Evolutionary conservation across 208 protist species (phyloP), one percentile per base, ranked within the genome.

Genomic region (Crithidia bombi): DNA sequence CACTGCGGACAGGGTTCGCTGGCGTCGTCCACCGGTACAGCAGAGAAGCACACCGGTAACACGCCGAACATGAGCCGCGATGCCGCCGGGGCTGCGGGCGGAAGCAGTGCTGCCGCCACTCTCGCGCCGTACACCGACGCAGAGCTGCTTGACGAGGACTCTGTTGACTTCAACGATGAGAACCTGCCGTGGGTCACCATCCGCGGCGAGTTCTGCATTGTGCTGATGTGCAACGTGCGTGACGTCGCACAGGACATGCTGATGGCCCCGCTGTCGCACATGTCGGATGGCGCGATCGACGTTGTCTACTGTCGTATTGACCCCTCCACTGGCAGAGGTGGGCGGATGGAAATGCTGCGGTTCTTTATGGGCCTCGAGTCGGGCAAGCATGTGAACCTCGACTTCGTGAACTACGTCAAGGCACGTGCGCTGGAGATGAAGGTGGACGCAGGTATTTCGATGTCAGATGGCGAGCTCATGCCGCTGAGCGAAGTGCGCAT

Each of bases 381-480:
- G 21, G 91, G 91, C 28, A 73, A 59, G 12, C 91, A 96, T 19
- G 81, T 96, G 9, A 41, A 91, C 17, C 56, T 86, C 5, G 73
- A 80, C 9, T 91, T 85, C 56, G 79, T 82, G 35, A 82, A 83
- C 65, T 96, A 96, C 68, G 69, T 96, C 14, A 96, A 94, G 72
- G 91, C 85, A 23, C 69, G 79, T 9, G 91, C 86, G 26, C 56
- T 92, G 38, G 88, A 96, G 75, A 73, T 96, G 19, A 90, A 87
- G 67, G 81, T 89, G 5, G 77, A 93, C 36, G 75, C 64, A 9
- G 87, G 86, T 30, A 80, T 90, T 32, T 74, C 79, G 55, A 96
- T 96, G 91, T 77, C 82, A 0, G 91, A 96, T 71, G 91, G 91
- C 4, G 91, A 96, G 63, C 62, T 94, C 63, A 86, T 96, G 86